phyloP scores from a whole-genome alignment of 2,329 filamentous ascomycete genomes.

The Bipolaris bicolor region DNA sequence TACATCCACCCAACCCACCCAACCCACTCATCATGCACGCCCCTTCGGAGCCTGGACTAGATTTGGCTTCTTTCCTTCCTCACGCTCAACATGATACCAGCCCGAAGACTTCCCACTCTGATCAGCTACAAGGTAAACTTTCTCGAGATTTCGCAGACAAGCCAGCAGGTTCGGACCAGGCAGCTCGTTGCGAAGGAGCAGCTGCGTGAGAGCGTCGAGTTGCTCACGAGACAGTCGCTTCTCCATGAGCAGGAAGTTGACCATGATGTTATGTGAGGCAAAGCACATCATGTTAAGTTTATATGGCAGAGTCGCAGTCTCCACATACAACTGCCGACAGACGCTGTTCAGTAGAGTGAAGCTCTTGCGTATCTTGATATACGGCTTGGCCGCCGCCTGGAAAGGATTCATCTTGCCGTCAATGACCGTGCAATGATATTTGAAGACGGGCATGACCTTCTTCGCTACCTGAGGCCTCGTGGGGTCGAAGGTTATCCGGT shows the following conservation, averaged over 20 bases:
- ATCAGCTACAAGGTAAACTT: constrained; percentile 20
- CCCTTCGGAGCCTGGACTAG: constrained; percentile 12
- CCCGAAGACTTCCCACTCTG: constrained; percentile 14
- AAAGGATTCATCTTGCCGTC: constrained; percentile 22
- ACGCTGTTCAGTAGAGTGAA: constrained; percentile 34
- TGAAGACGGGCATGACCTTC: constrained; percentile 25
- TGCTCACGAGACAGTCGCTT: constrained; percentile 29
- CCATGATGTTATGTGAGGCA: constrained; percentile 27
- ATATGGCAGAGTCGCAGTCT: constrained; percentile 37
- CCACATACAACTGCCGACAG: constrained; percentile 39
- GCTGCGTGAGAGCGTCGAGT: constrained; percentile 25
- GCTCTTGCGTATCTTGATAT: constrained; percentile 7
- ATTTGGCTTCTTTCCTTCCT: constrained; percentile 22
- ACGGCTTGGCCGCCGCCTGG: neutral
- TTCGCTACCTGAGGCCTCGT: neutral
- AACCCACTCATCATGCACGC: neutral
- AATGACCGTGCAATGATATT: constrained; percentile 29
- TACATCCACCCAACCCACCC: neutral
- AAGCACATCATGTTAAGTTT: constrained; percentile 34
- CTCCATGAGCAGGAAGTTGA: constrained; percentile 38
- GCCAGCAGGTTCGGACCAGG: constrained; percentile 25
- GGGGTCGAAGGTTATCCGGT: constrained; percentile 9
- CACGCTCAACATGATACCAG: constrained; percentile 25
- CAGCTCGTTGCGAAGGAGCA: constrained; percentile 25
- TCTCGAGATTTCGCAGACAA: constrained; percentile 29